Conservation (phyloP, 116 monocot species). For the Cymodocea nodosa region DNA sequence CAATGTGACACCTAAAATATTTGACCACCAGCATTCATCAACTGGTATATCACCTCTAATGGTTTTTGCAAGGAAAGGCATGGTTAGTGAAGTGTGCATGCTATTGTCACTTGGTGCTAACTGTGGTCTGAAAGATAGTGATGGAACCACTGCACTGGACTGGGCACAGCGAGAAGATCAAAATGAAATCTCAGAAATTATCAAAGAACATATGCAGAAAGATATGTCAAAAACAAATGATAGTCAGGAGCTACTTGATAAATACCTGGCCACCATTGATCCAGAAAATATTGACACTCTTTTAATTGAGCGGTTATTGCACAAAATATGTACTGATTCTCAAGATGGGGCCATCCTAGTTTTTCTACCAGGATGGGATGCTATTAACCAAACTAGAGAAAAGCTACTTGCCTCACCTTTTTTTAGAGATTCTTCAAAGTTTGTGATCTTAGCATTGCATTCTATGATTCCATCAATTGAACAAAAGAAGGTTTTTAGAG, state of each 20-base stretch:
- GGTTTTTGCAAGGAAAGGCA: conserved; percentile 78
- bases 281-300: conserved; percentile 71
- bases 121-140: conserved; percentile 41
- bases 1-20: conserved; percentile 29
- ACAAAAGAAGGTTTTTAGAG: conserved; percentile 89
- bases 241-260: conserved; percentile 52
- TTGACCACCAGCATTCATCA: conserved; percentile 66
- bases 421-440: conserved; percentile 55
- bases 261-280: conserved; percentile 66
- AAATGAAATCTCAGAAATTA: conserved; percentile 41
- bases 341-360: conserved; percentile 80
- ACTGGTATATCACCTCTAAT: conserved; percentile 81
- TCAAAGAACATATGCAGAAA: conserved; percentile 56
- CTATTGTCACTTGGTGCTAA: conserved; percentile 80
- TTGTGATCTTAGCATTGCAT: conserved; percentile 65
- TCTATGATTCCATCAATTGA: conserved; percentile 88
- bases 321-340: conserved; percentile 75
- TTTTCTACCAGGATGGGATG: conserved; percentile 98
- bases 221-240: conserved; percentile 31
- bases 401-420: conserved; percentile 41
- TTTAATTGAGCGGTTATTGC: conserved; percentile 55
- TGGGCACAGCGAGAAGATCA: conserved; percentile 78
- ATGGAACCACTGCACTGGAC: conserved; percentile 69
- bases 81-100: conserved; percentile 75
- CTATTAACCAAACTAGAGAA: conserved; percentile 74